These are phyloP conservation scores for Mycena rebaudengoi DNA, from an alignment of 768 basidiomycete species.

Conservation along the genomic window DNA sequence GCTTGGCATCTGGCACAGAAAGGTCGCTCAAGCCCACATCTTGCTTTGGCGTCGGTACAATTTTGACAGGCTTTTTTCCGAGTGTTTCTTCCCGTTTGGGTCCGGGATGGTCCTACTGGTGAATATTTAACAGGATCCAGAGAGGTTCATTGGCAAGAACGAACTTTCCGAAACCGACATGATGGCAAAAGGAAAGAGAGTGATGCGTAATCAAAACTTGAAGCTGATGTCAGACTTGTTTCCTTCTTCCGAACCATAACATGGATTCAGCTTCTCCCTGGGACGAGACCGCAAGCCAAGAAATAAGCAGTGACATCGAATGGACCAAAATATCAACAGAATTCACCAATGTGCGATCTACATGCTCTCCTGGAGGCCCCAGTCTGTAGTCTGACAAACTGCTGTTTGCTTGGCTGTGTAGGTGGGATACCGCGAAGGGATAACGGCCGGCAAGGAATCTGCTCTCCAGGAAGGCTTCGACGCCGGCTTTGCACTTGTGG, in stretches of 20 bases:
- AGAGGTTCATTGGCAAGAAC: neutral
- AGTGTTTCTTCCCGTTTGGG: neutral
- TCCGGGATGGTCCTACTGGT: neutral
- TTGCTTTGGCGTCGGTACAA: conserved; percentile 19
- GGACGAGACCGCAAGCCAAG: conserved; percentile 55
- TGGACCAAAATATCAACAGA: conserved; percentile 74
- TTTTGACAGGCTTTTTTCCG: conserved; percentile 22
- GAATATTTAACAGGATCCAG: neutral
- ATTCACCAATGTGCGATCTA: conserved; percentile 70
- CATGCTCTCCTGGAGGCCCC: neutral
- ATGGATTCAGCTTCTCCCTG: conserved; percentile 64
- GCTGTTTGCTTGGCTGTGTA: too few relatives aligned
- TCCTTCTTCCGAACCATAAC: neutral
- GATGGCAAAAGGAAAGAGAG: neutral
- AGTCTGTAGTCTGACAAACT: conserved; percentile 4
- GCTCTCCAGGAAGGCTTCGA: conserved; percentile 93
- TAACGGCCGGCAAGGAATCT: conserved; percentile 88
- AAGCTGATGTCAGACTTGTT: too few relatives aligned
- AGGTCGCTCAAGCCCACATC: conserved; percentile 20
- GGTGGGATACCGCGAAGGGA: conserved; percentile 97
- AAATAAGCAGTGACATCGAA: conserved; percentile 56
- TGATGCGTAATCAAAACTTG: neutral
- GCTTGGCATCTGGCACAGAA: conserved; percentile 12
- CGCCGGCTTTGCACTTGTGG: conserved; percentile 75
- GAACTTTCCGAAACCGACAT: conserved; percentile 1